Evolutionary conservation across 768 basidiomycete genomes (phyloP), one percentile per base, ranked within the genome.

Genomic region (Rickenella mellea): DNA sequence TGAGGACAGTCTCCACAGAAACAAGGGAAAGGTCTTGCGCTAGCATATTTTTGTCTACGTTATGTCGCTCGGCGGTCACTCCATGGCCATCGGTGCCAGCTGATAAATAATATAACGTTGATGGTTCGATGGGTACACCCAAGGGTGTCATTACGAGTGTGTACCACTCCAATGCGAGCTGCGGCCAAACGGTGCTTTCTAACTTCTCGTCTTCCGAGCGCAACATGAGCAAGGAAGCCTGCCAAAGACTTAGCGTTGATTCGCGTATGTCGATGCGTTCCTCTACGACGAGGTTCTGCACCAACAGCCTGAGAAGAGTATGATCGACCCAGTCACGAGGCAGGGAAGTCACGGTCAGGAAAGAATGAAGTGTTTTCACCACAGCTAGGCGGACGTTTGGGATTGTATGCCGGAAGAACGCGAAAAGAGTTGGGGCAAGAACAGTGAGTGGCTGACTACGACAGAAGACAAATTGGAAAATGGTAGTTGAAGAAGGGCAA

Each of bases 361-460:
- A 93, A 6, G 84, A 83, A 42, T 80, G 73, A 8, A 98, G 66
- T 0, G 92, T 92, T 46, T 87, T 82, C 33, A 93, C 85, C 2
- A 98, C 93, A 2, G 96, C 83, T 11, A 93, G 71, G 6, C 96
- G 88, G 42, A 99, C 96, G 46, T 83, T 83, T 1, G 85, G 63
- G 53, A 99, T 98, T 0, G 94, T 93, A 60, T 99, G 96, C 14
- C 96, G 87, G 65, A 97, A 93, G 71, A 94, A 97, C 3, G 94
- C 89, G 63, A 90, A 98, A 5, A 94, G 66, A 1, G 84, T 87
- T 2, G 86, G 84, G 5, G 93, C 85, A 43, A 96, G 74, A 3
- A 73, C 73, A n/a, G 80, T 71, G 24, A 97, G 71, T 3, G 90
- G 83, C 36, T 81, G 67, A n/a, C 89, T 92, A 47, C 9, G 46